These are phyloP conservation scores for Fragaria nilgerrensis DNA, from an alignment of 306 rosid species.

Conservation along the genomic window DNA sequence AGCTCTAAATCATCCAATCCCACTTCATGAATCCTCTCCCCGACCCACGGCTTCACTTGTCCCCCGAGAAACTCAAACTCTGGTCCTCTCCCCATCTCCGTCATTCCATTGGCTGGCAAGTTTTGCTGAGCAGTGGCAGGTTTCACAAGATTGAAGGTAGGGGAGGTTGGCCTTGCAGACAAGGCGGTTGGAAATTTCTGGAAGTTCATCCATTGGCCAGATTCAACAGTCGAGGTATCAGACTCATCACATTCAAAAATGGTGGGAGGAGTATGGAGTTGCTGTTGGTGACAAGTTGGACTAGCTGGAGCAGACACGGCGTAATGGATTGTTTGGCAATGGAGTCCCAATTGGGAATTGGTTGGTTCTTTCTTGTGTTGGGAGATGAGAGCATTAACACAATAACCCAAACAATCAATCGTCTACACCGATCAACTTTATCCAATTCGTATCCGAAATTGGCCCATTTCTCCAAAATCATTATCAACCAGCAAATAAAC, in stretches of 20 bases:
- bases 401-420: not conserved
- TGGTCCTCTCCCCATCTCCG: slow-evolving; percentile 43
- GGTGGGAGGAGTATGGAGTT: slow-evolving; percentile 55
- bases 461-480: not conserved
- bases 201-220: slow-evolving; percentile 72
- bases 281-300: slow-evolving; percentile 69
- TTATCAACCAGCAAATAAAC: not conserved
- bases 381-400: slow-evolving; percentile 57
- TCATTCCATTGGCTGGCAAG: slow-evolving; percentile 33
- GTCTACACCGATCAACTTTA: not conserved
- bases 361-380: slow-evolving; percentile 67
- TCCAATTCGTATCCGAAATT: not conserved
- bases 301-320: slow-evolving; percentile 95
- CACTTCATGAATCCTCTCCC: slow-evolving; percentile 79
- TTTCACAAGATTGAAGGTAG: slow-evolving; percentile 64
- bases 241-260: slow-evolving; percentile 89
- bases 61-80: slow-evolving; percentile 49
- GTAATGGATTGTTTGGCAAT: slow-evolving; percentile 70
- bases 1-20: slow-evolving; percentile 87
- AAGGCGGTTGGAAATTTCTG: slow-evolving; percentile 50
- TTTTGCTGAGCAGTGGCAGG: slow-evolving; percentile 36
- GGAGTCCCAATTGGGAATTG: slow-evolving; percentile 83
- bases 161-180: slow-evolving; percentile 53
- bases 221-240: slow-evolving; percentile 79
- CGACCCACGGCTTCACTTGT: slow-evolving; percentile 91